phyloP scores from a whole-genome alignment of 768 basidiomycete species.

The Pleurotus ostreatus region DNA sequence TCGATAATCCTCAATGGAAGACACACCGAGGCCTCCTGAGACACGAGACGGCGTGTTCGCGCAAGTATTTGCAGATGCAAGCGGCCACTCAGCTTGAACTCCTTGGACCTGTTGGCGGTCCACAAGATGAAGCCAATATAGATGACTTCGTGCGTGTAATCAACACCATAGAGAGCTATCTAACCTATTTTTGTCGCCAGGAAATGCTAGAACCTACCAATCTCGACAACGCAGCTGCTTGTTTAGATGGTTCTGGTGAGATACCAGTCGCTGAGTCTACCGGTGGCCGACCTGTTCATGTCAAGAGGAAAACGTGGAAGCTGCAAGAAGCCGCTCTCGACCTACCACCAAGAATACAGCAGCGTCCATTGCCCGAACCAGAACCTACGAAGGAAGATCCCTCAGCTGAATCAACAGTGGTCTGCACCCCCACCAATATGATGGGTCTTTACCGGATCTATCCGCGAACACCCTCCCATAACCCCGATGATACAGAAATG shows the following conservation, averaged over 20 bases:
- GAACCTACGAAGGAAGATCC: neutral
- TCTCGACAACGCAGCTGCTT: neutral
- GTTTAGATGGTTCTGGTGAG: neutral
- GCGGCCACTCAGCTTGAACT: neutral
- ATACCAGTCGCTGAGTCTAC: neutral
- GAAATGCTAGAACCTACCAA: neutral
- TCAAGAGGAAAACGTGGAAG: neutral
- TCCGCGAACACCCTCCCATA: neutral
- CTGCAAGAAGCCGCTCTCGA: neutral
- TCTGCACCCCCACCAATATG: slow-evolving; percentile 6
- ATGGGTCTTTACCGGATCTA: slow-evolving; percentile 6
- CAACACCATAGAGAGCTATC: neutral
- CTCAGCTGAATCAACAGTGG: neutral
- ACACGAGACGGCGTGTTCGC: neutral
- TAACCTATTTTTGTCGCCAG: neutral
- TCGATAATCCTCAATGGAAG: slow-evolving; percentile 6
- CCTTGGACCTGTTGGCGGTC: neutral
- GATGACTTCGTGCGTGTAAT: neutral
- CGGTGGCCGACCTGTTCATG: neutral
- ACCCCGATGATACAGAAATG: slow-evolving; percentile 15
- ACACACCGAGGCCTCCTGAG: neutral
- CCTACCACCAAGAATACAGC: neutral
- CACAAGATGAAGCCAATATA: neutral
- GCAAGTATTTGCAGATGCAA: neutral
- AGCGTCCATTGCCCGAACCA: neutral